phyloP scores from a whole-genome alignment of 139 green algal genomes.

The Zygnema cylindricum region DNA sequence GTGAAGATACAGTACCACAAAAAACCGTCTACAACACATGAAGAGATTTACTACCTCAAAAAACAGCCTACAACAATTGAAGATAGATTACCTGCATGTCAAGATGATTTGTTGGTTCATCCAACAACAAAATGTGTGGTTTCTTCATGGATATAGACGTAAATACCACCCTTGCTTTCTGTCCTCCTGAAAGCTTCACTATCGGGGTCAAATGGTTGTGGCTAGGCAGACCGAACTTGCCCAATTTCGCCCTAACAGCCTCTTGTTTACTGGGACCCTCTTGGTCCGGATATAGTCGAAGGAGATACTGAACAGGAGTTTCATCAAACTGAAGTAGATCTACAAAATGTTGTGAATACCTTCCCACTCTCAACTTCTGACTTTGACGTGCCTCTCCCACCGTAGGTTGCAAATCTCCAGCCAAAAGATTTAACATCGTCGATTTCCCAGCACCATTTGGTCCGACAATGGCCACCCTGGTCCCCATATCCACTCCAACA shows the following conservation, averaged over 20 bases:
- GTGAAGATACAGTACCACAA: too few relatives aligned
- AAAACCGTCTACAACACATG: too few relatives aligned
- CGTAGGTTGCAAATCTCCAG: slow-evolving; percentile 89
- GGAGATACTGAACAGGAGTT: slow-evolving; percentile 82
- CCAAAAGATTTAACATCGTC: slow-evolving; percentile 98
- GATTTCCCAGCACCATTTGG: slow-evolving; percentile 93
- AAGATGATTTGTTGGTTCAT: slow-evolving; percentile 95
- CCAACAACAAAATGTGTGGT: slow-evolving; percentile 86
- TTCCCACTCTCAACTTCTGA: slow-evolving; percentile 93
- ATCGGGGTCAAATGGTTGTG: slow-evolving; percentile 97
- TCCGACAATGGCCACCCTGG: slow-evolving; percentile 91
- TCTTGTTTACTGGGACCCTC: slow-evolving; percentile 77
- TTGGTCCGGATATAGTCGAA: slow-evolving; percentile 62
- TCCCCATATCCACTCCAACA: slow-evolving; percentile 98
- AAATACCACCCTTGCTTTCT: slow-evolving; percentile 99
- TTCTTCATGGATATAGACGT: slow-evolving; percentile 84
- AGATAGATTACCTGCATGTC: slow-evolving; percentile 82
- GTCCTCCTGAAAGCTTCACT: slow-evolving; percentile 89
- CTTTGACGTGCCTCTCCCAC: slow-evolving; percentile 78
- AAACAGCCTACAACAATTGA: too few relatives aligned
- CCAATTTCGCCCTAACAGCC: slow-evolving; percentile 89
- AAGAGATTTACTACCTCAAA: too few relatives aligned
- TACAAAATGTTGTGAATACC: slow-evolving; percentile 98
- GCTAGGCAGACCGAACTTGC: slow-evolving; percentile 91
- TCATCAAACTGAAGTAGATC: slow-evolving; percentile 93